These are phyloP conservation scores for Jamesozyma hellenica DNA, from an alignment of 805 yeast species.

Conservation along the genomic window DNA sequence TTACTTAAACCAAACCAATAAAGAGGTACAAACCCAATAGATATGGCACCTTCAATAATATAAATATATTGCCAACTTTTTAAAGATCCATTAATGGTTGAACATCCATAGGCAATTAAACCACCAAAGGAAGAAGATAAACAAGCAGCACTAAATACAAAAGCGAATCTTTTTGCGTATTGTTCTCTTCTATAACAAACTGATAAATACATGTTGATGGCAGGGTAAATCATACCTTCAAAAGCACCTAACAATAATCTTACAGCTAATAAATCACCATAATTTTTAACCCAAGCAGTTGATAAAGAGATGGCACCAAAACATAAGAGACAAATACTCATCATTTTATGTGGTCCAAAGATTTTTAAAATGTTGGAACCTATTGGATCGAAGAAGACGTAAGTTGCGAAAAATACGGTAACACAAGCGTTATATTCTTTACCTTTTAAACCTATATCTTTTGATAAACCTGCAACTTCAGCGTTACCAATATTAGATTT, in stretches of 20 bases:
- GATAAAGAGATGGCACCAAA: slow-evolving; percentile 36
- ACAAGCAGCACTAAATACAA: slow-evolving; percentile 43
- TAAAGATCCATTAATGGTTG: slow-evolving; percentile 32
- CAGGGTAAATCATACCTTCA: slow-evolving; percentile 45
- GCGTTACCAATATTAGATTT: slow-evolving; percentile 54
- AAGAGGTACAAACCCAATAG: slow-evolving; percentile 31
- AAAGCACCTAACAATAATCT: slow-evolving; percentile 43
- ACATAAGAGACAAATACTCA: slow-evolving; percentile 26
- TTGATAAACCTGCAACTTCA: slow-evolving; percentile 40
- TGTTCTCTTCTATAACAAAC: slow-evolving; percentile 40
- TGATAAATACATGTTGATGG: slow-evolving; percentile 38
- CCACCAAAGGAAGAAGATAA: slow-evolving; percentile 51
- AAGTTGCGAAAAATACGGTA: slow-evolving; percentile 39
- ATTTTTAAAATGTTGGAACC: slow-evolving; percentile 31
- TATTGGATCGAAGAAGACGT: slow-evolving; percentile 32
- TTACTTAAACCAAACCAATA: slow-evolving; percentile 34
- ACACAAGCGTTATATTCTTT: slow-evolving; percentile 36
- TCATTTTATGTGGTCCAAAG: slow-evolving; percentile 31
- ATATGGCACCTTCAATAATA: slow-evolving; percentile 40
- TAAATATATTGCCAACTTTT: slow-evolving; percentile 44
- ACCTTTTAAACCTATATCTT: slow-evolving; percentile 31
- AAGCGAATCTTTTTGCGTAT: slow-evolving; percentile 38
- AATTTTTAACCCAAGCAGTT: slow-evolving; percentile 34
- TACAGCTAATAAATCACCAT: slow-evolving; percentile 36
- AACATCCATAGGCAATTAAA: slow-evolving; percentile 39